A percentile compares a stretch with the other conserved stretches of the same genome.
Conservation (phyloP, 352 stramenopile species). For the Pythium dissotocum region DNA sequence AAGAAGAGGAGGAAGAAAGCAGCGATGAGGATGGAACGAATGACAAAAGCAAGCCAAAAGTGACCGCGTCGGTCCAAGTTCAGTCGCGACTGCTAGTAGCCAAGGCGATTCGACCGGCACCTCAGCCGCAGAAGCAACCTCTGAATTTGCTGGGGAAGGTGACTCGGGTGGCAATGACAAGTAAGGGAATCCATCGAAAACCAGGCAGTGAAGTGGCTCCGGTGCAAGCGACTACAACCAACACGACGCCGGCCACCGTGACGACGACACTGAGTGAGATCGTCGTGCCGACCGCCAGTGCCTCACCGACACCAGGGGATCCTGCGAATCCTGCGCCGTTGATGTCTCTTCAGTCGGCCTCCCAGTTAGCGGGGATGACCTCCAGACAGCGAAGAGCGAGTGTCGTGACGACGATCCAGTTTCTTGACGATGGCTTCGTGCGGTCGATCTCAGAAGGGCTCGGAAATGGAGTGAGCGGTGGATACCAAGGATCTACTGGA, state of each 20-base stretch:
- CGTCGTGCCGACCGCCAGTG: background rate
- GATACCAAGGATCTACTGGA: background rate
- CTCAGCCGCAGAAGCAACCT: slow-evolving; percentile 10
- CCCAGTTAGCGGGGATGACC: background rate
- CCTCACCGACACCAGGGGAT: background rate
- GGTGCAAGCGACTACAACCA: background rate
- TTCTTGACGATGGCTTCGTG: slow-evolving; percentile 19
- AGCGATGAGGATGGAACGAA: slow-evolving; percentile 18
- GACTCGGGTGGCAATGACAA: slow-evolving; percentile 9
- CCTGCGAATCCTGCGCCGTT: background rate
- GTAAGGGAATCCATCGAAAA: slow-evolving; percentile 4
- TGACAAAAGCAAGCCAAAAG: background rate
- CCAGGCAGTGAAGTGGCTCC: background rate
- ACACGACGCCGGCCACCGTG: background rate
- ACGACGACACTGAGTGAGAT: background rate
- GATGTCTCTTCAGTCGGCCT: background rate
- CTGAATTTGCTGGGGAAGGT: slow-evolving; percentile 14
- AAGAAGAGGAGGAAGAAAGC: slow-evolving; percentile 35
- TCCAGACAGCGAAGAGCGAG: slow-evolving; percentile 21
- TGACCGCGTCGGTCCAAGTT: no score
- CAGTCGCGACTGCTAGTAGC: slow-evolving; percentile 7
- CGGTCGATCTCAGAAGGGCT: slow-evolving; percentile 7
- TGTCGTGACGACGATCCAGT: slow-evolving; percentile 28
- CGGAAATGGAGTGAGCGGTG: background rate
- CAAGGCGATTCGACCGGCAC: slow-evolving; percentile 15